These are phyloP conservation scores for Oryza glumipatula DNA, from an alignment of 176 grass and related monocot species.

Conservation along the genomic window DNA sequence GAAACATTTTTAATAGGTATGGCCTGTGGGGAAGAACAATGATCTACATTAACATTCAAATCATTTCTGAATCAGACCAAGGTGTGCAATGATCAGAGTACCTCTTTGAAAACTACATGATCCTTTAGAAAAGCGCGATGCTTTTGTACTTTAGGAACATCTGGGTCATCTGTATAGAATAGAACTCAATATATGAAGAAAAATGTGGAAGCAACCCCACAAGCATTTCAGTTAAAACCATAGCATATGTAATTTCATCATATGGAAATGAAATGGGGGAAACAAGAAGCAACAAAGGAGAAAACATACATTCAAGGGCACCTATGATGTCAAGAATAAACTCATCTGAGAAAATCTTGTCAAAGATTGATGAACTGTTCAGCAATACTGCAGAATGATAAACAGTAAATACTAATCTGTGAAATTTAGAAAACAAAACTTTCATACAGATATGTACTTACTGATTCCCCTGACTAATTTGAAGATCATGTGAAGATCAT, in stretches of 20 bases:
- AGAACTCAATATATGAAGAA: constrained; percentile 31
- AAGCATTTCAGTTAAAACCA: constrained; percentile 29
- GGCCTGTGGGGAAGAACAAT: constrained; percentile 61
- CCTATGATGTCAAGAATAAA: constrained; percentile 98
- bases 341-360: constrained; percentile 90
- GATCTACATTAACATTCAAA: constrained; percentile 32
- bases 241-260: constrained; percentile 32
- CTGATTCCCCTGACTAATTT: constrained; percentile 96
- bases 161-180: constrained; percentile 79
- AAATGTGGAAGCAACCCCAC: constrained; percentile 17
- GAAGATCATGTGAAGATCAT: constrained; percentile 96
- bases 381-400: constrained; percentile 82
- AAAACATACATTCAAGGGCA: constrained; percentile 86
- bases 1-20: constrained; percentile 90
- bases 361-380: constrained; percentile 84
- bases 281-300: constrained; percentile 38
- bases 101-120: constrained; percentile 99
- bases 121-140: constrained; percentile 95
- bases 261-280: constrained; percentile 18
- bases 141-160: constrained; percentile 78
- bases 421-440: constrained; percentile 27
- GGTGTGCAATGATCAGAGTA: constrained; percentile 47
- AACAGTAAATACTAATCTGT: constrained; percentile 38
- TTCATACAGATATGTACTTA: constrained; percentile 60
- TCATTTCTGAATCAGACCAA: constrained; percentile 2